Base-by-base conservation (phyloP, 345 rosid species). In the Boechera divaricarpa region DNA sequence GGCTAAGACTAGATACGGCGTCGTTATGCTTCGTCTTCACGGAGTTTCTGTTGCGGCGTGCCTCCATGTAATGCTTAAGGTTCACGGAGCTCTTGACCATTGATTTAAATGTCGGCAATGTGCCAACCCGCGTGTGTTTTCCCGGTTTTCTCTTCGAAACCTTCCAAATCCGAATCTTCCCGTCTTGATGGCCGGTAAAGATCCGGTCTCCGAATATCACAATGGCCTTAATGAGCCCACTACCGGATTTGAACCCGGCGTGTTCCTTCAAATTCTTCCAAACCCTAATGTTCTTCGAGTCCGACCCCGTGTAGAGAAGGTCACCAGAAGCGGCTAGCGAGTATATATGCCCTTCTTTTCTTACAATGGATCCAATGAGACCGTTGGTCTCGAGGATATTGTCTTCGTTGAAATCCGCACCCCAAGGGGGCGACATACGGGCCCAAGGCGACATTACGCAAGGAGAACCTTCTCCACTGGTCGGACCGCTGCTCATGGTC, bases 111-210 rank as follows among this genome's bases (percentile, higher is more conserved):
- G 85, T 80, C 0, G 93, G 93, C 24, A 89, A 75, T 21, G 85
- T 83, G 0, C 93, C 91, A 6, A 76, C 72, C 16, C 93, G 66
- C 55, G 79, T 85, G 75, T 87, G 82, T 9, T 75, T 47, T 21
- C 77, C 80, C 1, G 86, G 80, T 53, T 73, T 77, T 61, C 72
- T 80, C 16, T 72, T 73, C 8, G 86, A 79, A 66, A 81, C 82
- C 60, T 86, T 89, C 93, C 93, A 89, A 18, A 89, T 75, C 24
- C 91, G 85, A 48, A 89, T 89, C 74, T 87, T 87, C 0, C 93
- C 93, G 36, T 89, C 93, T 31, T 87, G 89, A 44, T 89, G 93
- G 33, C 93, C 93, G 2, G 91, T 89, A 66, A 87, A 89, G 38
- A 89, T 72, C 67, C 78, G 82, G 18, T 77, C 81, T 26, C 81